Evolutionary conservation across 2,329 filamentous ascomycete genomes (phyloP), one percentile per base, ranked within the genome.

Genomic region (Fusarium agapanthi): DNA sequence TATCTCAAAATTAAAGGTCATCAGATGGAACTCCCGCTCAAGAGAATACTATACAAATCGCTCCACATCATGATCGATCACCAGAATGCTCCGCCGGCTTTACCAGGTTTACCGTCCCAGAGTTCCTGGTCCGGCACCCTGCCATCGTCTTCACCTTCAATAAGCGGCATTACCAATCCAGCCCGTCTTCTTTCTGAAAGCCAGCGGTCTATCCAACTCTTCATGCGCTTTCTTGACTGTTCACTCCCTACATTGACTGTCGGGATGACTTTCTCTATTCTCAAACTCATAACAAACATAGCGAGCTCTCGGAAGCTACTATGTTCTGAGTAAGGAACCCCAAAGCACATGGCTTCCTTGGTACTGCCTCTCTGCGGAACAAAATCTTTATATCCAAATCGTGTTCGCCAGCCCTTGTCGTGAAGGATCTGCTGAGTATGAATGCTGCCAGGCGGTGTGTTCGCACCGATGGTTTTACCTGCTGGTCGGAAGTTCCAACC

Each of bases 261-360:
- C 0, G 96, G 96, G 22, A 99, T 92, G 12, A 99, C 89, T 82
- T 92, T 93, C 72, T 95, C 95, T 73, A 99, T 97, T 63, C 93
- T 86, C 80, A 99, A 80, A 26, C 92, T 89, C 86, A 96, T 96
- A 75, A 95, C 89, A 79, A 99, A 99, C 88, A 98, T 92, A 1
- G 94, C 95, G 79, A 99, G 82, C 84, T 99, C 96, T 44, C 95
- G 88, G 79, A 99, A 99, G 69, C 93, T 97, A 80, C 93, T 96
- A 81, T 99, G 96, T 83, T 99, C 96, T 57, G 92, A 95, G 80
- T 99, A 99, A 5, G 96, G 96, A 5, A 98, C 96, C 2, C 94
- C 95, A 75, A 97, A 97, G 80, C 95, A 98, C 80, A 92, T 92
- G 41, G 93, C 93, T 75, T 95, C 91, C 53, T 88, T 88, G 7